Percentiles rank a stretch among this genome's conserved stretches.
phyloP scores from a whole-genome alignment of 768 basidiomycete species.

The Xerocomus potaroensis region DNA sequence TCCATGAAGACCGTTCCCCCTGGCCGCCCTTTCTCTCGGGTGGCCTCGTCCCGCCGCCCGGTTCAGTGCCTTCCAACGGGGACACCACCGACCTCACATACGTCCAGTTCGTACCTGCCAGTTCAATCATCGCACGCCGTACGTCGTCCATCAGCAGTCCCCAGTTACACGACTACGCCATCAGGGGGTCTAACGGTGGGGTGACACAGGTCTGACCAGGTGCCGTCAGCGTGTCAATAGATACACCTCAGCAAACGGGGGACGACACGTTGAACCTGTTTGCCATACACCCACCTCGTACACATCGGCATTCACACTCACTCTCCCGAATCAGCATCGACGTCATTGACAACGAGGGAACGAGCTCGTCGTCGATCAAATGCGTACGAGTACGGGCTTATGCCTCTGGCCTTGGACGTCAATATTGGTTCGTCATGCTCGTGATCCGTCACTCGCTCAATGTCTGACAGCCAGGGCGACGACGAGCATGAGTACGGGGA shows the following conservation, averaged over 20 bases:
- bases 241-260: too few species aligned
- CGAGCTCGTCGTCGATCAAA: constrained; percentile 8
- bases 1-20: constrained; percentile 85
- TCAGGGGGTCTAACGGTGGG: too few species aligned
- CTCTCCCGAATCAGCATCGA: constrained; percentile 2
- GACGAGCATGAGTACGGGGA: too few species aligned
- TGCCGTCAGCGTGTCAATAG: too few species aligned
- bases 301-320: background rate
- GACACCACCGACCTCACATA: constrained; percentile 15
- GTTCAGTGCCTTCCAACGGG: background rate
- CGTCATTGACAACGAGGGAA: background rate
- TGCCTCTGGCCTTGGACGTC: too few species aligned
- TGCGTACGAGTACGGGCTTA: constrained; percentile 9
- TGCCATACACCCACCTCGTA: constrained; percentile 10
- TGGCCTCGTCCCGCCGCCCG: constrained; percentile 57
- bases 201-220: too few species aligned
- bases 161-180: constrained; percentile 67
- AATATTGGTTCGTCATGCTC: too few species aligned
- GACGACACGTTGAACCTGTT: constrained; percentile 27
- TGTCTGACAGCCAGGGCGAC: too few species aligned
- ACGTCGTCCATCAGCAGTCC: constrained; percentile 30
- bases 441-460: too few species aligned
- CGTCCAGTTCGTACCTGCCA: constrained; percentile 52
- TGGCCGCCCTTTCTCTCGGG: constrained; percentile 83
- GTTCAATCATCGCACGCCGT: constrained; percentile 48